A percentile compares a stretch with the other conserved stretches of the same genome.
phyloP scores from a whole-genome alignment of 179 eudicot species.

The Vitellaria paradoxa region DNA sequence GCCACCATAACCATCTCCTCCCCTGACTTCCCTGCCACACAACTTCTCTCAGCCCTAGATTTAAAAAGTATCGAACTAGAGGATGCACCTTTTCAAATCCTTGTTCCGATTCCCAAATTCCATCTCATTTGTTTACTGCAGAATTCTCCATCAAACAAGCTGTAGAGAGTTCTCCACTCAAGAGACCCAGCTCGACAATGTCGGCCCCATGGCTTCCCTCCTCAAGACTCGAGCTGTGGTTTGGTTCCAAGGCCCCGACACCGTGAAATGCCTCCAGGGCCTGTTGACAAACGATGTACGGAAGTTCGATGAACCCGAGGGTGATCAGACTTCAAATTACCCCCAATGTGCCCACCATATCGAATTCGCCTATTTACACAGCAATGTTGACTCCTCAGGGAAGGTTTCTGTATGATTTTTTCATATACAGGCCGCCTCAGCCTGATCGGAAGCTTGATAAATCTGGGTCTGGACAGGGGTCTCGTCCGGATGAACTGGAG shows the following conservation, averaged over 20 bases:
- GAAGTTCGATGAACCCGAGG: constrained; percentile 42
- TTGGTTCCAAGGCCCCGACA: constrained; percentile 79
- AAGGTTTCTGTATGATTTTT: constrained; percentile 78
- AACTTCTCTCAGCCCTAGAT: background rate
- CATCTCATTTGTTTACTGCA: background rate
- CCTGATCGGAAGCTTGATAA: constrained; percentile 62
- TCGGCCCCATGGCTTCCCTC: constrained; percentile 67
- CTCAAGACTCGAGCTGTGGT: constrained; percentile 72
- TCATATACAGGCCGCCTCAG: constrained; percentile 56
- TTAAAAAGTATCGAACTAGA: background rate
- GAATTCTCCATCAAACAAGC: background rate
- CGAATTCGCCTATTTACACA: constrained; percentile 60
- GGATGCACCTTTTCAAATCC: constrained; percentile 26
- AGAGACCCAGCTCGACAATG: constrained; percentile 37
- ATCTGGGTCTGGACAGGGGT: constrained; percentile 72
- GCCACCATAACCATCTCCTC: background rate
- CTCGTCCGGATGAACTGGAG: constrained; percentile 41
- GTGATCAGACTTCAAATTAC: constrained; percentile 38
- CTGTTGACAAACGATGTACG: constrained; percentile 75
- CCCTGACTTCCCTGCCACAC: background rate
- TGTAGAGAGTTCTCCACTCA: constrained; percentile 38
- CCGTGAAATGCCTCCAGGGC: constrained; percentile 78
- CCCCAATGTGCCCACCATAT: constrained; percentile 54
- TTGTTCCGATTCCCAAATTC: constrained; percentile 15
- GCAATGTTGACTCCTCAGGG: constrained; percentile 87